Evolutionary conservation across 2,329 filamentous ascomycete species (phyloP).

Genomic region (Colletotrichum aenigma): DNA sequence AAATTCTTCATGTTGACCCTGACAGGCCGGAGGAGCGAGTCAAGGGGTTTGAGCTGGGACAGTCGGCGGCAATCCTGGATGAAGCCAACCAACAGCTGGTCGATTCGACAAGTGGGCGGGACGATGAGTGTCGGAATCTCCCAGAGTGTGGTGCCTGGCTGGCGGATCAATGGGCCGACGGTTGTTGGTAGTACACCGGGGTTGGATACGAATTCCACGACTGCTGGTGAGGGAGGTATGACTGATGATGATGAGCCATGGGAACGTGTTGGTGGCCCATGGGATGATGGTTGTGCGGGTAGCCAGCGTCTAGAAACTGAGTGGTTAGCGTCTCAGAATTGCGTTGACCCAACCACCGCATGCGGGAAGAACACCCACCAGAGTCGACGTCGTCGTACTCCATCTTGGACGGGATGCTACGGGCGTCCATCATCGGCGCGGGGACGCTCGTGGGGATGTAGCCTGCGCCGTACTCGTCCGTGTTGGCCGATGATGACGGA

Average conservation of each 20-base stretch:
- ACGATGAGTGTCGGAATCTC: constrained; percentile 35
- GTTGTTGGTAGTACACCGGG: constrained; percentile 28
- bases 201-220: constrained; percentile 23
- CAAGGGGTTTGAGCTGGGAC: constrained; percentile 28
- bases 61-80: constrained; percentile 38
- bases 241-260: constrained; percentile 10
- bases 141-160: constrained; percentile 28
- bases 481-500: constrained; percentile 52
- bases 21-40: constrained; percentile 34
- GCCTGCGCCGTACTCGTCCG: constrained; percentile 49
- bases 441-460: constrained; percentile 57
- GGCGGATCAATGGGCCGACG: constrained; percentile 34
- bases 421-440: constrained; percentile 42
- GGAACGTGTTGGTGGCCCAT: constrained; percentile 19
- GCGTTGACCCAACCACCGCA: constrained; percentile 19
- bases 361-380: constrained; percentile 15
- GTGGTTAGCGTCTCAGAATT: constrained; percentile 30
- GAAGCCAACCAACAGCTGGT: constrained; percentile 38
- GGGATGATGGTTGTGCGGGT: constrained; percentile 32
- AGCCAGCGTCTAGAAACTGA: constrained; percentile 33
- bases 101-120: constrained; percentile 33
- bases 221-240: constrained; percentile 22
- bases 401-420: constrained; percentile 39
- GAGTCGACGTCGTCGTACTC: constrained; percentile 40
- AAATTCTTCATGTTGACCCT: constrained; percentile 37